Evolutionary conservation across 495 filamentous ascomycete species (phyloP).

Genomic region (Aspergillus heteromorphus): DNA sequence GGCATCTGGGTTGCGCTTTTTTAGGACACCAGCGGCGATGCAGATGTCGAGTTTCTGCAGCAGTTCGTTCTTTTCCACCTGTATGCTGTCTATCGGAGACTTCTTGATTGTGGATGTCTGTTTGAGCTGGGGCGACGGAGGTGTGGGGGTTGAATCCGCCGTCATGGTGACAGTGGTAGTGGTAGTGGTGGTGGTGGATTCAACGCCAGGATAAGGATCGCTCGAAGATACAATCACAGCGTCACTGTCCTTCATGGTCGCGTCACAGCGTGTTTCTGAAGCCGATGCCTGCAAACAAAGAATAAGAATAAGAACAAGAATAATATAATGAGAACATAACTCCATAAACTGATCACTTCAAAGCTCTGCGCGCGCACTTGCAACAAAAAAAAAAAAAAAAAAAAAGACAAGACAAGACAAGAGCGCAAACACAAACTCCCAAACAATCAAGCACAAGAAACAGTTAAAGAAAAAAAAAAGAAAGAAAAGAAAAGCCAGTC

Average conservation of each 20-base stretch:
- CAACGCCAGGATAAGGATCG: not conserved
- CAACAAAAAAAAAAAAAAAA: too few species aligned
- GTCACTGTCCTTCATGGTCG: not conserved
- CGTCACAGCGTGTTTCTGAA: not conserved
- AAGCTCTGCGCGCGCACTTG: too few species aligned
- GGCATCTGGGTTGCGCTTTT: not conserved
- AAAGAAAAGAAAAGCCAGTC: too few species aligned
- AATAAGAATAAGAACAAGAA: too few species aligned
- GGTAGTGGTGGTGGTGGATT: not conserved
- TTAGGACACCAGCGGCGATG: slow-evolving; percentile 20
- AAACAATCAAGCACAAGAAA: too few species aligned
- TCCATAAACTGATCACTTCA: too few species aligned
- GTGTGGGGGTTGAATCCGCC: not conserved
- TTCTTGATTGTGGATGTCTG: not conserved
- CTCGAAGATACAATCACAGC: not conserved
- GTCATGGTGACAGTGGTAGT: not conserved
- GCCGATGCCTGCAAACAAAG: not conserved
- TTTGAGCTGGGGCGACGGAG: not conserved
- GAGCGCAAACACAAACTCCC: too few species aligned
- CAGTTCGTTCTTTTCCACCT: not conserved
- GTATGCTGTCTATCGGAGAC: not conserved
- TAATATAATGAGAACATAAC: too few species aligned
- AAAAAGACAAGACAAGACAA: not conserved
- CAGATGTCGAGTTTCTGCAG: slow-evolving; percentile 10
- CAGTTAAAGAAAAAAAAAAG: too few species aligned